Base-by-base conservation (phyloP, 2,329 filamentous ascomycete genomes). In the Trichoderma semiorbis region DNA sequence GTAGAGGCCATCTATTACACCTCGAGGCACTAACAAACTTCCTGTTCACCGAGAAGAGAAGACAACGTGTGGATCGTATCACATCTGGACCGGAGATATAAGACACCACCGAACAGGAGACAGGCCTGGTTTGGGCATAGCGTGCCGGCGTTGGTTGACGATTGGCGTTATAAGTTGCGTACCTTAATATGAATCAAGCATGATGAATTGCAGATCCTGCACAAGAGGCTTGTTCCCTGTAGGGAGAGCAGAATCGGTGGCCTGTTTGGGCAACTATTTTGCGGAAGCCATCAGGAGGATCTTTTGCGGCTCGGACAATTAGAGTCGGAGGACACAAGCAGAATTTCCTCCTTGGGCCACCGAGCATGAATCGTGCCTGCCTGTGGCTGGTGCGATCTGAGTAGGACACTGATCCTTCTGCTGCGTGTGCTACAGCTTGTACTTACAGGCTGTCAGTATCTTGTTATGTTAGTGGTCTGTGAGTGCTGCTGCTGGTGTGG, bases 1-100 rank as follows among this genome's bases (percentile, higher is more conserved):
- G 61, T 10, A 70, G 71, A 43, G 71, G 71, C 5, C 71, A 72
- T 62, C 28, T 72, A 21, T 26, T 72, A 11, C 71, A 70, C 34
- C 32, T 71, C 6, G 63, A 68, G 11, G 69, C 39, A 6, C 64
- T 71, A 14, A 34, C 47, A 24, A 55, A 32, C n/a, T 36, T 66
- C 10, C 43, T 66, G 18, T 12, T 50, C n/a, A 64, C 28, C 39
- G 32, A 66, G 39, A 70, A 58, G 34, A 34, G 11, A 2, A 70
- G 36, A 32, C 60, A 57, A 14, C 18, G 32, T 16, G 47, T n/a
- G 55, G 55, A 58, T 28, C 26, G 18, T 11, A 58, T 30, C 6
- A n/a, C 26, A 58, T 32, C 55, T 58, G 10, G 18, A 3, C 11
- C 28, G 28, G 55, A 58, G 28, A 30, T 58, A 32, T 58, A 32